These are phyloP conservation scores for Agrocybe chaxingu DNA, from an alignment of 768 basidiomycete species.

Conservation along the genomic window DNA sequence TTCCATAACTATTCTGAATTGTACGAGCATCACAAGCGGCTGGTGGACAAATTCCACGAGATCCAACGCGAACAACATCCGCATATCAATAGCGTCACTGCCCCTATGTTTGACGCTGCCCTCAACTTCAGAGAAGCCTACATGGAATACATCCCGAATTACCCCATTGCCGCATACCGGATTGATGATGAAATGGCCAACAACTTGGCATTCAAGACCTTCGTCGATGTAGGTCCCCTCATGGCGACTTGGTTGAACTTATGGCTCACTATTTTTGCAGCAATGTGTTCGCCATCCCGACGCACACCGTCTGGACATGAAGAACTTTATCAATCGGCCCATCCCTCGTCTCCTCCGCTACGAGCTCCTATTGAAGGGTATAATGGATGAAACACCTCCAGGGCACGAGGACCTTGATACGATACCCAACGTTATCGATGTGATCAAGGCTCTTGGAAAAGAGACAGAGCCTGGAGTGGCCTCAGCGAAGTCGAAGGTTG, in stretches of 20 bases:
- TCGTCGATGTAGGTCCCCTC: slow-evolving; percentile 64
- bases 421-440: slow-evolving; percentile 83
- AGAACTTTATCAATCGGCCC: slow-evolving; percentile 88
- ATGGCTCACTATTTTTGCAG: slow-evolving; percentile 19
- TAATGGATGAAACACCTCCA: slow-evolving; percentile 70
- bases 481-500: slow-evolving; percentile 84
- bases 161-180: slow-evolving; percentile 85
- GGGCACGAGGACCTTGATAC: slow-evolving; percentile 79
- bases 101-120: slow-evolving; percentile 82
- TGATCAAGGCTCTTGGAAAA: slow-evolving; percentile 84
- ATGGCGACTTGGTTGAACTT: slow-evolving; percentile 16
- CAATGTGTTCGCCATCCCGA: slow-evolving; percentile 62
- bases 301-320: slow-evolving; percentile 84
- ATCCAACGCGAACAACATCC: slow-evolving; percentile 90
- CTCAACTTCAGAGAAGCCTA: slow-evolving; percentile 92
- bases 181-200: slow-evolving; percentile 86
- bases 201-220: slow-evolving; percentile 76
- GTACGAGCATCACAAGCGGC: slow-evolving; percentile 65
- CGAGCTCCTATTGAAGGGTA: slow-evolving; percentile 76
- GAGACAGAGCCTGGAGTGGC: slow-evolving; percentile 85
- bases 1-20: slow-evolving; percentile 87
- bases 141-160: slow-evolving; percentile 90
- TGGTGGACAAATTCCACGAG: slow-evolving; percentile 80
- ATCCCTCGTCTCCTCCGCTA: slow-evolving; percentile 90
- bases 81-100: slow-evolving; percentile 73